Conservation (phyloP, 805 yeast genomes). For the Starmerella vaccinii region DNA sequence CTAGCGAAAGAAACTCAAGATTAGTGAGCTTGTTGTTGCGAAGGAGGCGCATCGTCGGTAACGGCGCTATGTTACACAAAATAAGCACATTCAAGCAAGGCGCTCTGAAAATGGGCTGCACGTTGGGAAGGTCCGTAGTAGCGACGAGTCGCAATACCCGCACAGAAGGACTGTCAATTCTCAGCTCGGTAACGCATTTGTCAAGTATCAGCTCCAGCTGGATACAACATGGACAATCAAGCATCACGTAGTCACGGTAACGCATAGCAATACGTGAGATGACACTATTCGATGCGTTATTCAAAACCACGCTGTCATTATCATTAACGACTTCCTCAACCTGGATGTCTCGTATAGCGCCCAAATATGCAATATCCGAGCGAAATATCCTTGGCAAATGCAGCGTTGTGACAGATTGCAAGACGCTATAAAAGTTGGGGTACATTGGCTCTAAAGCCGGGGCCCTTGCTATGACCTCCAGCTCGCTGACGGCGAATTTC, state of each 20-base stretch:
- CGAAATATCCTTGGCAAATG: constrained; percentile 10
- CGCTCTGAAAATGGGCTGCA: constrained; percentile 8
- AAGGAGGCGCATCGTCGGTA: constrained; percentile 10
- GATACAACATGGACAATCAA: constrained; percentile 13
- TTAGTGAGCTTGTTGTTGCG: constrained; percentile 5
- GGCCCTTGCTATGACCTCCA: constrained; percentile 13
- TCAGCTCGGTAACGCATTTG: neutral
- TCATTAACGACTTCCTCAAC: constrained; percentile 11
- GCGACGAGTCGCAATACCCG: constrained; percentile 18
- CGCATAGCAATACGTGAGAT: constrained; percentile 6
- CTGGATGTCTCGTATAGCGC: constrained; percentile 4
- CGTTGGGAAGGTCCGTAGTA: constrained; percentile 12
- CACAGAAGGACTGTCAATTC: constrained; percentile 14
- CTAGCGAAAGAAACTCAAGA: constrained; percentile 21
- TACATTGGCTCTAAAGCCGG: constrained; percentile 1
- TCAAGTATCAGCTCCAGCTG: constrained; percentile 18
- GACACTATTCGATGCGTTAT: neutral
- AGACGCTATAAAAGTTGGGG: neutral
- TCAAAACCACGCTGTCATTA: neutral
- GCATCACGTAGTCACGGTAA: constrained; percentile 9
- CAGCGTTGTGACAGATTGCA: constrained; percentile 8
- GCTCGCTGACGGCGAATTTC: neutral
- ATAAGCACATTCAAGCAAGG: constrained; percentile 20
- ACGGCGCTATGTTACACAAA: constrained; percentile 19
- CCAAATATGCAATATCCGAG: constrained; percentile 6